Conservation (phyloP, 2,329 filamentous ascomycete genomes). For the Monosporascus ibericus region DNA sequence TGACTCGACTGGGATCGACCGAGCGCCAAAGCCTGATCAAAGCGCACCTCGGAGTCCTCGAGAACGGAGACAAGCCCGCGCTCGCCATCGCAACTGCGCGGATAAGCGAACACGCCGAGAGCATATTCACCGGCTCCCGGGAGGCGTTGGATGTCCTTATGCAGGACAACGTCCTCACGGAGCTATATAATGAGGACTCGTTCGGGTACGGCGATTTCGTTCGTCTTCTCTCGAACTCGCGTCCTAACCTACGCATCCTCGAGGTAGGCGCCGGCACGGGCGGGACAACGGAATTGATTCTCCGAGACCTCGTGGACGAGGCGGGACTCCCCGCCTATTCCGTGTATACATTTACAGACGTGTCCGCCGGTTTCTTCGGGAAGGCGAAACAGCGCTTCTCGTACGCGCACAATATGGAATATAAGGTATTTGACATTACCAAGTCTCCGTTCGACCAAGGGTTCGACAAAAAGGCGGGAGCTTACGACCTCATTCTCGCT, state of each 20-base stretch:
- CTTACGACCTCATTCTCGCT: conserved; percentile 25
- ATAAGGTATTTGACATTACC: conserved; percentile 24
- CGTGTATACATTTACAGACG: conserved; percentile 20
- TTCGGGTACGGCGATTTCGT: conserved; percentile 17
- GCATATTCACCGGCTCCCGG: conserved; percentile 15
- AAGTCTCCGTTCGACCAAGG: conserved; percentile 23
- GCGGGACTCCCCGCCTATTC: conserved; percentile 13
- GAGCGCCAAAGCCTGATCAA: conserved; percentile 6
- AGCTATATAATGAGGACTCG: conserved; percentile 21
- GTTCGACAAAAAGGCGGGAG: conserved; percentile 14
- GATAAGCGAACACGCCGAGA: conserved; percentile 15
- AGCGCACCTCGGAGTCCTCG: conserved; percentile 10
- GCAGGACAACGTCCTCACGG: conserved; percentile 22
- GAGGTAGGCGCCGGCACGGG: conserved; percentile 23
- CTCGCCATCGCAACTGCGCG: conserved; percentile 10
- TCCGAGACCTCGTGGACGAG: conserved; percentile 14
- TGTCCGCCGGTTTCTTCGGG: conserved; percentile 23
- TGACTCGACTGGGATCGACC: conserved; percentile 2
- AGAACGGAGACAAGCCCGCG: conserved; percentile 10
- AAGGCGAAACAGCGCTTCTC: conserved; percentile 18
- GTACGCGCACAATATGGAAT: conserved; percentile 18
- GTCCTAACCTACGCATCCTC: conserved; percentile 11
- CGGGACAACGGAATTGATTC: conserved; percentile 19
- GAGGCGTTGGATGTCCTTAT: conserved; percentile 26
- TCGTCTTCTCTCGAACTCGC: conserved; percentile 8